Base-by-base conservation (phyloP, 176 grass and related monocot species). In the Zizania latifolia region DNA sequence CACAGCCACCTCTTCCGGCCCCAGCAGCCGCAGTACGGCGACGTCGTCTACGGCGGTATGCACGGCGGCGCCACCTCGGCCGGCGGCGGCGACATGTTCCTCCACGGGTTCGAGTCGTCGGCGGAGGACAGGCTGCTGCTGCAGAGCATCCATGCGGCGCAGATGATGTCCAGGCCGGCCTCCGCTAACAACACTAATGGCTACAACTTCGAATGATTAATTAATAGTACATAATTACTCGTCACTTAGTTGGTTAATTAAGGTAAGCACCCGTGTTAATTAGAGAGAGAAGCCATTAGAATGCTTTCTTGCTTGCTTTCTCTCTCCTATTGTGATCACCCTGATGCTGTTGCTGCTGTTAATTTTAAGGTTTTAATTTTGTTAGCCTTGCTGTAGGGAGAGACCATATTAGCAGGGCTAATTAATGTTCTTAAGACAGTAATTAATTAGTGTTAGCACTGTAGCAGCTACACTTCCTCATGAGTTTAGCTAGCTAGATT, bases 111-210 rank as follows among this genome's bases (percentile, higher is more conserved):
- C 43, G 86, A 75, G 59, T 83, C 85, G 7, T 74, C 86, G 44
- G 38, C 65, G 10, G 84, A 91, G 72, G 89, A 96, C 48, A 56
- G 89, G 36, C 6, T 96, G 71, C 73, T 89, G 57, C 63, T 84
- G 16, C 86, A 91, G 58, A 85, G 76, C 81, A 83, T 85, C 10
- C 86, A 88, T 58, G 86, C 86, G 3, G 68, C 50, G 60, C 92
- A 86, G 71, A 85, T 92, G 83, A 65, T 92, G 77, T 74, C 86
- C 29, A 44, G 71, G 30, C 74, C 79, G 58, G n/a, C 88, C 3
- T 81, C 89, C 23, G 73, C 86, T 87, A 89, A 85, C 86, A 96
- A 70, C 76, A 30, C 59, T 62, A 83, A 96, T 69, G 78, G 74
- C 40, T 96, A 89, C 75, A 83, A 83, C 83, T 96, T 92, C 16